Evolutionary conservation across 768 basidiomycete species (phyloP).

Genomic region (Termitomyces sp.): DNA sequence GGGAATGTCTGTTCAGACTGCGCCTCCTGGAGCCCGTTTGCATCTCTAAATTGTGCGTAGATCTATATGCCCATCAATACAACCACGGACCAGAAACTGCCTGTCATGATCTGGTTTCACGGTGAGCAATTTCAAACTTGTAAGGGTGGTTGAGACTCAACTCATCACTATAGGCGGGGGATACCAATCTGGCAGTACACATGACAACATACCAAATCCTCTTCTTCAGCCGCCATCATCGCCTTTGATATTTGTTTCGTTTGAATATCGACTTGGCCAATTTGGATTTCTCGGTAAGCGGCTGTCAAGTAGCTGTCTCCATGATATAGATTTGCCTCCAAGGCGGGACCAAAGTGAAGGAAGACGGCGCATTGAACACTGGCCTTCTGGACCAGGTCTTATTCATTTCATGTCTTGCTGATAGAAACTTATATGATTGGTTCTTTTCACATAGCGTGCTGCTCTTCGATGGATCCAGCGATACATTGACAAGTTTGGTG

Average conservation of each 20-base stretch:
- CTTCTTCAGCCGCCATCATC: slow-evolving; percentile 24
- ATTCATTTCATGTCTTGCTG: background rate
- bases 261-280: slow-evolving; percentile 36
- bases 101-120: slow-evolving; percentile 38
- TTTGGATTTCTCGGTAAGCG: slow-evolving; percentile 34
- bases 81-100: slow-evolving; percentile 19
- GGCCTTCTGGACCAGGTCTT: slow-evolving; percentile 34
- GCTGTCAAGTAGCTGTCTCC: background rate
- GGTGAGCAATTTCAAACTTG: slow-evolving; percentile 16
- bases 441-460: slow-evolving; percentile 17
- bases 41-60: slow-evolving; percentile 11
- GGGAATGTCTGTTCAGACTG: slow-evolving; percentile 25
- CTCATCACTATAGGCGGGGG: slow-evolving; percentile 29
- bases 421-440: background rate
- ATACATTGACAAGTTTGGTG: slow-evolving; percentile 31
- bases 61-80: slow-evolving; percentile 24
- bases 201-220: slow-evolving; percentile 22
- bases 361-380: slow-evolving; percentile 29
- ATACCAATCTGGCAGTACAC: slow-evolving; percentile 29
- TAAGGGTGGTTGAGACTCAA: background rate
- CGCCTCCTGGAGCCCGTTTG: background rate
- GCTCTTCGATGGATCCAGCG: background rate
- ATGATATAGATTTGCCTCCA: background rate
- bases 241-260: slow-evolving; percentile 34
- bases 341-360: slow-evolving; percentile 28